Base-by-base conservation (phyloP, 495 filamentous ascomycete genomes). In the Choiromyces venosus region DNA sequence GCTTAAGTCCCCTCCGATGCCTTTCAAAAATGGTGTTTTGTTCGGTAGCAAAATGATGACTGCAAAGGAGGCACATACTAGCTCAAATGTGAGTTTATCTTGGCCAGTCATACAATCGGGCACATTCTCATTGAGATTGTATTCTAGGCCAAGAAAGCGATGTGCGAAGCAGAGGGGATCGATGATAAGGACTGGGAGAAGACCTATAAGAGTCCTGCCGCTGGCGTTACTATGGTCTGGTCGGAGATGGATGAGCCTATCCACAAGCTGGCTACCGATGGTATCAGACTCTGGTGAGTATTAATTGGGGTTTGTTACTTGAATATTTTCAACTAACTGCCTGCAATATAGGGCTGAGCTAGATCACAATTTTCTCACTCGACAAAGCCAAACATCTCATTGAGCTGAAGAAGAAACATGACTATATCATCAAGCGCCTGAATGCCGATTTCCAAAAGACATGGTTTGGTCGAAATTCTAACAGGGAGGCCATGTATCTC, bases 221-320 rank as follows among this genome's bases (percentile, higher is more conserved):
- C 95, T 80, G 95, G 95, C 79, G 90, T 99, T 38, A 92, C 98
- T 79, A 97, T 95, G n/a, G 94, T 99, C 56, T 86, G 92, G 71
- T 99, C 95, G 6, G 95, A 98, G 82, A 98, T 99, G 95, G 95
- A 95, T 44, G 94, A 99, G 85, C 95, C 95, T 14, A 99, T 99
- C 74, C 95, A 99, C 86, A 98, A 98, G 84, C 86, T 99, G 71
- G 95, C 95, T 35, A 99, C 95, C 37, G 88, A 95, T 64, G 95
- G 95, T 86, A 93, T 99, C 42, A 84, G 87, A 61, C 95, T 99
- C 84, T 99, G 95, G 95, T 80, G 69, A 42, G 35, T 65, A 67
- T 36, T 33, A 14, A 35, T 69, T 14, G 35, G n/a, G n/a, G n/a
- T n/a, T n/a, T n/a, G n/a, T n/a, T n/a, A n/a, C n/a, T n/a, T n/a